These are phyloP conservation scores for Candida alai DNA, from an alignment of 805 yeast genomes.

Conservation along the genomic window DNA sequence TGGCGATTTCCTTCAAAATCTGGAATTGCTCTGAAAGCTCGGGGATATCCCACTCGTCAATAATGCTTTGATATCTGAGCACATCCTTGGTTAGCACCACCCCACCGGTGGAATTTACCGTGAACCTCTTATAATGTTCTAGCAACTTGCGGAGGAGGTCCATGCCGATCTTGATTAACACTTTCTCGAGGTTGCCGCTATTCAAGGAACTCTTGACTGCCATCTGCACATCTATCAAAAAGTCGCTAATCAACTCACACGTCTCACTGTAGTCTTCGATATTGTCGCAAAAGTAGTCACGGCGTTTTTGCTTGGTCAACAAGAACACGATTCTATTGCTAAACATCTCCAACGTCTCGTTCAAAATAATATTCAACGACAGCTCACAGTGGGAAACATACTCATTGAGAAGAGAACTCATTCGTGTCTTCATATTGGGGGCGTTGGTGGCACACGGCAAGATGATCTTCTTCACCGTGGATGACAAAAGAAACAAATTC, in stretches of 20 bases:
- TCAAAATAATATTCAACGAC: conserved; percentile 60
- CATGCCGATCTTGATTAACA: conserved; percentile 55
- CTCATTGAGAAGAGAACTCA: conserved; percentile 58
- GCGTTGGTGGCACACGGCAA: conserved; percentile 67
- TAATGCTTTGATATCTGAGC: conserved; percentile 64
- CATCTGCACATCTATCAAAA: conserved; percentile 42
- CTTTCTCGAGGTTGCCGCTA: conserved; percentile 43
- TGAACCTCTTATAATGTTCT: conserved; percentile 70
- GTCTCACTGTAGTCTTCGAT: conserved; percentile 66
- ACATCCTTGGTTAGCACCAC: conserved; percentile 77
- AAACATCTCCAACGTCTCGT: conserved; percentile 53
- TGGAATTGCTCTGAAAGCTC: conserved; percentile 62
- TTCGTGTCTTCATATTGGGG: conserved; percentile 53
- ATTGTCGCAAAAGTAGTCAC: conserved; percentile 54
- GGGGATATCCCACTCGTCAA: conserved; percentile 64
- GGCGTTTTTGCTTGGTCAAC: conserved; percentile 65
- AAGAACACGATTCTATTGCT: conserved; percentile 43
- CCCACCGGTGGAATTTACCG: conserved; percentile 80
- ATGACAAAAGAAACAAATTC: conserved; percentile 60
- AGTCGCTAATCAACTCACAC: conserved; percentile 58
- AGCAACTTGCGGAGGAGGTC: conserved; percentile 55
- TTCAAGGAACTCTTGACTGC: conserved; percentile 35
- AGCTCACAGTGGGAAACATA: conserved; percentile 60
- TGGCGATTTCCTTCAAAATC: conserved; percentile 75
- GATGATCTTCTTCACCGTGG: conserved; percentile 69